A percentile compares a stretch with the other conserved stretches of the same genome.
Conservation (phyloP, 2,329 filamentous ascomycete species). For the Coniochaeta pulveracea region DNA sequence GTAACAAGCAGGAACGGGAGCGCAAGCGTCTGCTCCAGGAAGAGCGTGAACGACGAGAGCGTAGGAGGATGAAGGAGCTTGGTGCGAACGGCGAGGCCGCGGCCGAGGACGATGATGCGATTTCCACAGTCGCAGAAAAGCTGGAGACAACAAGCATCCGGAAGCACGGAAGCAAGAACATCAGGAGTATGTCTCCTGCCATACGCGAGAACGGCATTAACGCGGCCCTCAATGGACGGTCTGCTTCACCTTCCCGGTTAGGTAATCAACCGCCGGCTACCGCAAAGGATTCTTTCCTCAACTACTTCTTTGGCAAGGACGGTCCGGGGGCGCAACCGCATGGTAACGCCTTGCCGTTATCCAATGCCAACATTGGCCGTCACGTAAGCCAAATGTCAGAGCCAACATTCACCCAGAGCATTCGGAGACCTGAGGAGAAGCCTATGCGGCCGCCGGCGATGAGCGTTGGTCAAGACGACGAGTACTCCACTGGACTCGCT, state of each 20-base stretch:
- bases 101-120: slow-evolving; percentile 51
- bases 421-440: slow-evolving; percentile 58
- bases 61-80: slow-evolving; percentile 71
- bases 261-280: slow-evolving; percentile 50
- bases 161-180: slow-evolving; percentile 47
- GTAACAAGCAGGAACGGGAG: slow-evolving; percentile 88
- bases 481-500: slow-evolving; percentile 21
- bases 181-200: slow-evolving; percentile 74
- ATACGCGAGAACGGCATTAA: slow-evolving; percentile 59
- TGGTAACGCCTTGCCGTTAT: slow-evolving; percentile 12
- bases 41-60: slow-evolving; percentile 77
- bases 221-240: slow-evolving; percentile 57
- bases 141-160: slow-evolving; percentile 46
- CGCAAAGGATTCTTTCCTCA: slow-evolving; percentile 84
- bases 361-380: slow-evolving; percentile 31
- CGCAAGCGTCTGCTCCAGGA: slow-evolving; percentile 69
- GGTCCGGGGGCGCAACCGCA: slow-evolving; percentile 30
- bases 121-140: slow-evolving; percentile 27
- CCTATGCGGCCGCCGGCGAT: slow-evolving; percentile 37
- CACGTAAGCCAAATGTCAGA: slow-evolving; percentile 73
- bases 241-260: slow-evolving; percentile 50
- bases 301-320: slow-evolving; percentile 98
- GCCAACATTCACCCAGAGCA: slow-evolving; percentile 72
- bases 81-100: slow-evolving; percentile 65
- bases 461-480: slow-evolving; percentile 24